A percentile compares a stretch with the other conserved stretches of the same genome.
Evolutionary conservation across 495 filamentous ascomycete species (phyloP).

Genomic region (Penicillium canescens): DNA sequence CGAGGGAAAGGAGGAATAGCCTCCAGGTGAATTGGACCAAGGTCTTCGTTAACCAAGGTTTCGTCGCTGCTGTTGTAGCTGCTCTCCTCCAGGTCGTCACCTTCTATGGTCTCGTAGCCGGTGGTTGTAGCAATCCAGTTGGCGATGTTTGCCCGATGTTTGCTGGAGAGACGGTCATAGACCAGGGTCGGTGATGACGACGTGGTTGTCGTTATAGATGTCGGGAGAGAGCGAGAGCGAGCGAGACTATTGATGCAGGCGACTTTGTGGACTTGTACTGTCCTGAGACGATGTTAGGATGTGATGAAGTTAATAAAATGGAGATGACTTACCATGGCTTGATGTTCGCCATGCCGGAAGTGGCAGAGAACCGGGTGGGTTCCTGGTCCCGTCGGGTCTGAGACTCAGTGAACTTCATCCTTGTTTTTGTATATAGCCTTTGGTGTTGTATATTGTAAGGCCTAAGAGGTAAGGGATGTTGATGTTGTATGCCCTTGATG

Average conservation of each 20-base stretch:
- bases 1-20: background rate
- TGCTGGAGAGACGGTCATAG: background rate
- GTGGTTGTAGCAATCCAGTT: background rate
- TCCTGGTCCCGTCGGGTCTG: background rate
- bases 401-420: background rate
- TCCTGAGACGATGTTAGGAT: background rate
- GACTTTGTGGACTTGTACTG: background rate
- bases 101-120: background rate
- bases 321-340: background rate
- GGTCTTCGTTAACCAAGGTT: background rate
- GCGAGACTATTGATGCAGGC: too few species aligned
- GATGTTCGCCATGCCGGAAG: background rate
- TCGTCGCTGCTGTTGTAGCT: background rate
- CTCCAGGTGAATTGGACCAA: background rate
- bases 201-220: background rate
- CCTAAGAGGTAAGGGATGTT: background rate
- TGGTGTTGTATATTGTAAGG: background rate
- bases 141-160: background rate
- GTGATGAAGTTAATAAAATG: background rate
- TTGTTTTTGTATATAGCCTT: background rate
- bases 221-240: too few species aligned
- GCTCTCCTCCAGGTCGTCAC: background rate
- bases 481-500: background rate
- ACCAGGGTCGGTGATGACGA: background rate
- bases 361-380: conserved; percentile 1